Percentiles rank a stretch among this genome's conserved stretches.
Conservation (phyloP, 2,329 filamentous ascomycete species). For the Nectriaceae sp. region DNA sequence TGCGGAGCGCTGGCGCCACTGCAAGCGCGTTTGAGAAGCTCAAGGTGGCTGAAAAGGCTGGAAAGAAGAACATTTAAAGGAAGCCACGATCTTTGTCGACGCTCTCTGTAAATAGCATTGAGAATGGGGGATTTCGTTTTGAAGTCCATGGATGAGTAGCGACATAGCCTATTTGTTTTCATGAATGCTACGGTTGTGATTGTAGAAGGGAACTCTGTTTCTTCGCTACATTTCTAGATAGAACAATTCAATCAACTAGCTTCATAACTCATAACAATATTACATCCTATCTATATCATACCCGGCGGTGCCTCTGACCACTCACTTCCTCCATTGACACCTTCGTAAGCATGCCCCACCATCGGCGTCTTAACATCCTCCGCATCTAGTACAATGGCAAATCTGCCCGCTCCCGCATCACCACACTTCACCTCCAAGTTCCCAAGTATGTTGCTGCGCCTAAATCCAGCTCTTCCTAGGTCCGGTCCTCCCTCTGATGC, state of each 20-base stretch:
- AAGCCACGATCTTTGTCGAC: too few relatives aligned
- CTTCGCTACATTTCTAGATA: too few relatives aligned
- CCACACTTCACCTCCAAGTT: background rate
- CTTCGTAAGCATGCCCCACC: background rate
- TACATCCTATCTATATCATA: background rate
- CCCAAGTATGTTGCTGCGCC: background rate
- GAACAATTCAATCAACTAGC: too few relatives aligned
- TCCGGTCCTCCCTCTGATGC: background rate
- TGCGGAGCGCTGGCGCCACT: slow-evolving; percentile 28
- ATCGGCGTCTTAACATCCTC: background rate
- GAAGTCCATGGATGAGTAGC: background rate
- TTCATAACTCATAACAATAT: background rate
- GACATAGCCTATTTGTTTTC: too few relatives aligned
- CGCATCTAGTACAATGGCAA: background rate
- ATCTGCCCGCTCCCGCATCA: background rate
- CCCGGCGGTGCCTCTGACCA: background rate
- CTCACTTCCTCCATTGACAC: background rate
- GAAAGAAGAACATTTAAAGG: slow-evolving; percentile 27
- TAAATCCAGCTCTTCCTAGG: slow-evolving; percentile 9
- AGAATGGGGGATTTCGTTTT: background rate
- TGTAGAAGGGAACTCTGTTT: too few relatives aligned
- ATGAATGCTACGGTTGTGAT: too few relatives aligned
- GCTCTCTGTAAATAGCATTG: background rate
- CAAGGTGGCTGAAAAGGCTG: slow-evolving; percentile 21
- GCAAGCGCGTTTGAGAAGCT: slow-evolving; percentile 29